These are phyloP conservation scores for Coemansia sp. DNA, from an alignment of 192 early-diverging fungal genomes.

Conservation along the genomic window DNA sequence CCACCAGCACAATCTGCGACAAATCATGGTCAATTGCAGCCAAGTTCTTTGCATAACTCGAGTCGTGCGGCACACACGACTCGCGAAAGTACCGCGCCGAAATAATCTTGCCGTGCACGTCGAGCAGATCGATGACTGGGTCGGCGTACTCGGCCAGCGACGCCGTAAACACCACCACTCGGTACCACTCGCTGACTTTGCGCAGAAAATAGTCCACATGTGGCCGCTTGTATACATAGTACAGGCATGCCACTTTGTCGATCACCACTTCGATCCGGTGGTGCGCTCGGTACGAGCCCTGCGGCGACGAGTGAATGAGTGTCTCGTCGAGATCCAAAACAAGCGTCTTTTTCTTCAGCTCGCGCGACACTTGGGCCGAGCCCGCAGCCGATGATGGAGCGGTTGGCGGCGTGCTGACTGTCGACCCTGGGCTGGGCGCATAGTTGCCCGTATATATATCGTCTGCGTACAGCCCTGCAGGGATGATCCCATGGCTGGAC, in stretches of 20 bases:
- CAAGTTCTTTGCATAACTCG: conserved; percentile 71
- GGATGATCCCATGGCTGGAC: conserved; percentile 24
- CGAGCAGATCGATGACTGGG: conserved; percentile 61
- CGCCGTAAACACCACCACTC: conserved; percentile 72
- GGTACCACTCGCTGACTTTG: conserved; percentile 60
- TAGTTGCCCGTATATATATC: not conserved
- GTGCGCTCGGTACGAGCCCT: conserved; percentile 57
- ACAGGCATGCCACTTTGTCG: conserved; percentile 60
- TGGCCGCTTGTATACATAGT: conserved; percentile 66
- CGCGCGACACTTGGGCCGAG: conserved; percentile 10
- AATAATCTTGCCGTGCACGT: conserved; percentile 59
- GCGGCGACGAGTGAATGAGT: conserved; percentile 66
- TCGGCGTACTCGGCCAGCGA: conserved; percentile 71
- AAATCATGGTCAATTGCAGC: conserved; percentile 61
- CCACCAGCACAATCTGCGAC: conserved; percentile 65
- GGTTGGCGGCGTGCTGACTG: conserved; percentile 11
- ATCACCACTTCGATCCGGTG: conserved; percentile 66
- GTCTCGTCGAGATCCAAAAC: conserved; percentile 71
- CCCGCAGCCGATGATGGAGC: conserved; percentile 8
- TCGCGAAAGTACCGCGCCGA: conserved; percentile 66
- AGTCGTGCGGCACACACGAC: conserved; percentile 61
- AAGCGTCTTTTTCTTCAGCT: conserved; percentile 54
- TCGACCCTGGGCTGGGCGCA: conserved; percentile 6
- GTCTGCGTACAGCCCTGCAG: not conserved
- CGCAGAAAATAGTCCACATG: conserved; percentile 63